These are phyloP conservation scores for Jamesozyma spencerorum DNA, from an alignment of 805 yeast species.

Conservation along the genomic window DNA sequence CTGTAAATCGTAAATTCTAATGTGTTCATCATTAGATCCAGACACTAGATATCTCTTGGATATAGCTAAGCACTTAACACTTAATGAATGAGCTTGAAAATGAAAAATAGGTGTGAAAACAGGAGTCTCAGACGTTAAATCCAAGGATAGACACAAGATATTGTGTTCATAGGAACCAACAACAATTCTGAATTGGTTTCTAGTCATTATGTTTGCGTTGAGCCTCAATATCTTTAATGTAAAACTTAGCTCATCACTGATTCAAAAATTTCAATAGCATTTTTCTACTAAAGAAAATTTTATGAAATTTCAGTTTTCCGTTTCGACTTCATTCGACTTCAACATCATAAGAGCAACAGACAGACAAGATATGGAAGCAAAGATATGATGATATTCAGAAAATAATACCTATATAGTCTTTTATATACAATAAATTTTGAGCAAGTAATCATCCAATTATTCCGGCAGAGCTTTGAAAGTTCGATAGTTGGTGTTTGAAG, in stretches of 20 bases:
- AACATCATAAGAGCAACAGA: too few species aligned
- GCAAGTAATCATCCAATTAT: neutral
- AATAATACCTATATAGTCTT: too few species aligned
- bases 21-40: constrained; percentile 93
- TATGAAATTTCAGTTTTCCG: neutral
- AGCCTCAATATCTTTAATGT: neutral
- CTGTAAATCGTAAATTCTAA: constrained; percentile 86
- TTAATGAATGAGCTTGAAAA: constrained; percentile 86
- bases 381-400: too few species aligned
- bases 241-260: neutral
- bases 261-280: neutral
- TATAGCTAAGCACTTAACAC: constrained; percentile 76
- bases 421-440: too few species aligned
- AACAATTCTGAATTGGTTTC: constrained; percentile 59
- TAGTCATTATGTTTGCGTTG: constrained; percentile 8
- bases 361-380: too few species aligned
- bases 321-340: too few species aligned
- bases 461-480: constrained; percentile 12
- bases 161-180: constrained; percentile 97
- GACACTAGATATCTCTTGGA: constrained; percentile 81
- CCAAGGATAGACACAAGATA: constrained; percentile 69
- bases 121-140: constrained; percentile 43
- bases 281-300: neutral
- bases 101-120: constrained; percentile 91
- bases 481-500: constrained; percentile 26